Base-by-base conservation (phyloP, 2,329 filamentous ascomycete genomes). In the Bertia moriformis region DNA sequence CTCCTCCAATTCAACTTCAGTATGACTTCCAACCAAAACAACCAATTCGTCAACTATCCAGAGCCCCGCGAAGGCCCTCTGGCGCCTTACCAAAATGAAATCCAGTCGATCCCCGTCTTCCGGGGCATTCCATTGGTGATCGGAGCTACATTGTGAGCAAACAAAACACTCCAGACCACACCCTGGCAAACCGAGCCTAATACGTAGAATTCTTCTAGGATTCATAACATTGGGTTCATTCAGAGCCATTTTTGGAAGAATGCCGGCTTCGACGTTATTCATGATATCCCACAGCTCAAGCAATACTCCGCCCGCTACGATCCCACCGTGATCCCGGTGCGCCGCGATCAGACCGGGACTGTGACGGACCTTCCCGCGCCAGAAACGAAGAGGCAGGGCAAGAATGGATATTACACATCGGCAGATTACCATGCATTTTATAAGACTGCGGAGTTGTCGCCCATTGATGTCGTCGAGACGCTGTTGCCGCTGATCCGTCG, bases 181-280 rank as follows among this genome's bases (percentile, higher is more conserved):
- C 35, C 20, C 35, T 29, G n/a, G 7, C 3, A 7, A 15, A 10
- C 14, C n/a, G 22, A 29, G n/a, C n/a, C n/a, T 14, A 2, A 32
- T 35, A 18, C 24, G 24, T 12, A 29, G 12, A 12, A 12, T n/a
- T n/a, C 18, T 15, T 15, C 7, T 45, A 73, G 69, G 10, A 64
- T 81, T 46, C 66, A 74, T 35, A 67, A 64, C 38, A 50, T 78
- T 14, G 60, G 62, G 15, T 62, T 70, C 37, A 42, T 80, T 5
- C 68, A 74, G 38, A 63, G 62, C 42, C 51, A 65, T 39, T 63
- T 79, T 46, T 83, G 75, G 73, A 58, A 58, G 29, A 78, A 78
- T 53, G 75, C 76, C 15, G 76, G 76, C 29, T 83, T 85, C 49
- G 60, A 58, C 37, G 56, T 60, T 3, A 59, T 84, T 30, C 70